Evolutionary conservation across 2,329 filamentous ascomycete species (phyloP).

Genomic region (Botrytis tulipae): DNA sequence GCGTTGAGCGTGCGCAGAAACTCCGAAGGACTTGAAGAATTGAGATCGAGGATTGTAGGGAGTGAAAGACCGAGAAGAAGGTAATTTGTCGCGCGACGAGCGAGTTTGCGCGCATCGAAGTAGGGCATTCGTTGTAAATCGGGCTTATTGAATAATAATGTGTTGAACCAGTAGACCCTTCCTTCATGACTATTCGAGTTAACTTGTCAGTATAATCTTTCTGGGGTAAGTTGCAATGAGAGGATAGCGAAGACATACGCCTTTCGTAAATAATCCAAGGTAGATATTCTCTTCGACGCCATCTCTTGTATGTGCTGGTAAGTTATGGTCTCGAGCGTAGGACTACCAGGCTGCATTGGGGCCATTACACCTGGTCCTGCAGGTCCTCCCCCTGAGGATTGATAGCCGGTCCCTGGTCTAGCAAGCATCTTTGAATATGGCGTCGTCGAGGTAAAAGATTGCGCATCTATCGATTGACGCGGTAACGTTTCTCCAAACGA

Average conservation of each 20-base stretch:
- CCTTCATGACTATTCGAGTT: constrained; percentile 73
- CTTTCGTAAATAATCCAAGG: constrained; percentile 87
- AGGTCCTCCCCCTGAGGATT: constrained; percentile 24
- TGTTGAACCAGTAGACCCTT: constrained; percentile 97
- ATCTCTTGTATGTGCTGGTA: constrained; percentile 74
- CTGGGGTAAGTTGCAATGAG: background rate
- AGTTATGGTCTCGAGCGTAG: constrained; percentile 39
- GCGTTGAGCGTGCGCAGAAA: constrained; percentile 85
- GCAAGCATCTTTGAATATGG: constrained; percentile 38
- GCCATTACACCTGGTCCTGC: constrained; percentile 27
- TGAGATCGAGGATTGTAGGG: constrained; percentile 84
- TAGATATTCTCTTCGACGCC: constrained; percentile 89
- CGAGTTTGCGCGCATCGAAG: constrained; percentile 79
- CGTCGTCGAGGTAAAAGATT: constrained; percentile 32
- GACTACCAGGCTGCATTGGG: constrained; percentile 34
- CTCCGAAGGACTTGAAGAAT: constrained; percentile 74
- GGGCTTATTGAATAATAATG: constrained; percentile 80
- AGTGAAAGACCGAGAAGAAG: constrained; percentile 89
- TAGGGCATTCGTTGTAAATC: constrained; percentile 82
- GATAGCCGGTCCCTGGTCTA: constrained; percentile 34
- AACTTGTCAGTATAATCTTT: constrained; percentile 7
- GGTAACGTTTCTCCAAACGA: constrained; percentile 9
- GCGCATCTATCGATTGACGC: constrained; percentile 18
- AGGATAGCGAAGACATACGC: constrained; percentile 58
- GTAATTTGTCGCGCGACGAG: constrained; percentile 89